Evolutionary conservation across 75 land plant species (phyloP), one percentile per base, ranked within the genome.

Genomic region (Pinus albicaulis): DNA sequence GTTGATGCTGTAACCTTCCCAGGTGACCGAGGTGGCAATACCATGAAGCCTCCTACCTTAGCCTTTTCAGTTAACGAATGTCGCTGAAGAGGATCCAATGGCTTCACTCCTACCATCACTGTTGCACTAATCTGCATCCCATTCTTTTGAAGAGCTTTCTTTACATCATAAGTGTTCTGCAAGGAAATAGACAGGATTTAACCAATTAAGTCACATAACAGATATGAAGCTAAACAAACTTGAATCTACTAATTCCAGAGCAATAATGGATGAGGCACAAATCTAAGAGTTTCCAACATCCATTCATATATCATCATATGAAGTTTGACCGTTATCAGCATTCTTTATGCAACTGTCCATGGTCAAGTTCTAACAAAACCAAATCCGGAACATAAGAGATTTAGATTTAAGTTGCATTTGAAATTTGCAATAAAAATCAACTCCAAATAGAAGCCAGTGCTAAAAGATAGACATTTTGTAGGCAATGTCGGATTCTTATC

Each of bases 61-160:
- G 80, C 52, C 31, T 76, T 88, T 64, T 92, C 98, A 52, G 83
- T 82, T 48, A 96, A 72, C 44, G 79, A 84, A 62, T 89, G 90
- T 4, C 92, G 83, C 58, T 94, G 91, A 44, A 85, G 68, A 55
- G 93, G 92, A 83, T 94, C 99, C 75, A 94, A 57, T 38, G 86
- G 88, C 82, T 96, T 96, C 74, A 96, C 99, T 53, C 99, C 99
- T 5, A 96, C 75, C 26, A 94, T 92, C 11, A 96, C 85, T 2
- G 88, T 79, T 34, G 90, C 90, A 74, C 89, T 88, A 10, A 96
- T 79, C 73, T 90, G 94, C 82, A 83, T 82, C 1, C 99, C 98
- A 79, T 96, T 89, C 82, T 92, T 96, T 71, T 73, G 83, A 55
- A 96, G 84, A 52, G 99, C 99, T 70, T 87, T 96, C 62, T 88